Evolutionary conservation across 768 basidiomycete genomes (phyloP), one percentile per base, ranked within the genome.

Genomic region (Hygrocybe punicea): DNA sequence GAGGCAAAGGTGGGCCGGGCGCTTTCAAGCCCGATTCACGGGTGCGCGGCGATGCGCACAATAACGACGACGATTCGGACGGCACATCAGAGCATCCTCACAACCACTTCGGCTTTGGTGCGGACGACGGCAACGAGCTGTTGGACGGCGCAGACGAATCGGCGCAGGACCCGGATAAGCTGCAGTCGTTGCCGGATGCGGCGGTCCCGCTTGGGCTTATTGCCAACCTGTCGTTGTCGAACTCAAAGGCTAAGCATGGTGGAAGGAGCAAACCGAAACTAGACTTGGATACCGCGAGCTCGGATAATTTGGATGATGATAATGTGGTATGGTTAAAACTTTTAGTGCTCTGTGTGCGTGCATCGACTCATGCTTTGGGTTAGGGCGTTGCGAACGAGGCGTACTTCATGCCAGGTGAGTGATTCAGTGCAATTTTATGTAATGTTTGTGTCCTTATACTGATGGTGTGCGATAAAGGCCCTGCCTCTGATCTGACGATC

Each of bases 341-440:
- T n/a, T n/a, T n/a, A n/a, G n/a, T n/a, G n/a, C n/a, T n/a, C n/a
- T n/a, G n/a, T n/a, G n/a, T n/a, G n/a, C n/a, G n/a, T n/a, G n/a
- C n/a, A n/a, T n/a, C n/a, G n/a, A n/a, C n/a, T n/a, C n/a, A n/a
- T n/a, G n/a, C n/a, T n/a, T n/a, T n/a, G n/a, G n/a, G n/a, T 25
- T 50, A 89, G 86, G 90, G 91, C 19, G 85, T 91, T 19, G 91
- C 91, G 33, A 91, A 88, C 67, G 86, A 83, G 65, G 82, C 79
- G 50, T 93, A 86, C 65, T 93, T 91, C 73, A 78, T 82, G 79
- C 90, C 90, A 48, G 89, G 89, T 86, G 55, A 53, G 72, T 63
- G 17, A 29, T 47, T 63, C 17, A 45, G 29, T 29, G 29, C 8
- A 29, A n/a, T n/a, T 50, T 54, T 53, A 42, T 23, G 25, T 51